A percentile compares a stretch with the other conserved stretches of the same genome.
These are phyloP conservation scores for Henningerozyma blattae DNA, from an alignment of 805 yeast genomes.

Conservation along the genomic window DNA sequence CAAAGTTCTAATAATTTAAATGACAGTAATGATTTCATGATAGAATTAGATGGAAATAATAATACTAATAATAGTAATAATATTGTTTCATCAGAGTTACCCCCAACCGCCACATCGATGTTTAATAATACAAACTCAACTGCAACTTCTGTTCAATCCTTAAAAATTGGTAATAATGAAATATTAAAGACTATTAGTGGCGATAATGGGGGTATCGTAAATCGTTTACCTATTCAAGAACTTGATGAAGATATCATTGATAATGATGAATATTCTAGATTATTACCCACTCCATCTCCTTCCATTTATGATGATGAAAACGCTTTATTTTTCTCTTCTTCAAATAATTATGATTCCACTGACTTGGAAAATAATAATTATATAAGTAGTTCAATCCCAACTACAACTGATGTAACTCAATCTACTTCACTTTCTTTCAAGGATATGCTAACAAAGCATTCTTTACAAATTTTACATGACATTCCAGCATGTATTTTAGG, in stretches of 20 bases:
- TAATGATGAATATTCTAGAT: conserved; percentile 3
- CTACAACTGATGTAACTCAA: too few species aligned
- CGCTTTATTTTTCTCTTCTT: too few species aligned
- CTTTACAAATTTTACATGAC: conserved; percentile 10
- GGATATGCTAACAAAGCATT: not conserved
- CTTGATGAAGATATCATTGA: conserved; percentile 1
- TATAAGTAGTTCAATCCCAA: not conserved
- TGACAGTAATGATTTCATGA: not conserved
- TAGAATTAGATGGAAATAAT: not conserved
- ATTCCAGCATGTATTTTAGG: conserved; percentile 82
- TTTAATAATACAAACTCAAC: not conserved
- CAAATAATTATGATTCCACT: not conserved
- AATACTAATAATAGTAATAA: conserved; percentile 1
- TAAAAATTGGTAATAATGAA: not conserved
- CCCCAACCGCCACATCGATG: not conserved
- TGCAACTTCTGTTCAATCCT: not conserved
- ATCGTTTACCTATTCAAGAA: not conserved
- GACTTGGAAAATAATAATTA: not conserved
- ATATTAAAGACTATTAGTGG: not conserved
- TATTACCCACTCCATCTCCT: conserved; percentile 1
- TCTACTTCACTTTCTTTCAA: not conserved
- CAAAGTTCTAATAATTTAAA: too few species aligned
- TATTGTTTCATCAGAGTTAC: not conserved
- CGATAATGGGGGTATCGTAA: not conserved
- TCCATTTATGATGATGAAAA: not conserved